A percentile compares a stretch with the other conserved stretches of the same genome.
These are phyloP conservation scores for Neolentinus lepideus DNA, from an alignment of 1,284 basidiomycete genomes.

Conservation along the genomic window DNA sequence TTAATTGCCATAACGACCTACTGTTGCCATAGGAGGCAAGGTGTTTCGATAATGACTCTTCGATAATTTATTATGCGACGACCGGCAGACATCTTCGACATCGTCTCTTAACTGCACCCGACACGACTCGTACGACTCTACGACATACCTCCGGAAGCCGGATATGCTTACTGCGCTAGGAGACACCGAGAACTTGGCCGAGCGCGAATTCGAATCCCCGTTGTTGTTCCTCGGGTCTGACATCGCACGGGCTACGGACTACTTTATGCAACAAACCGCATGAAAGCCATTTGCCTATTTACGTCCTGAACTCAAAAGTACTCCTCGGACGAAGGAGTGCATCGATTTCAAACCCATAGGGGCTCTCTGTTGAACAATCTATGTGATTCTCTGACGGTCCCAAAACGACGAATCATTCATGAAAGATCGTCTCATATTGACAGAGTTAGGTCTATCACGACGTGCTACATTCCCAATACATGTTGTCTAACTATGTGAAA, in stretches of 20 bases:
- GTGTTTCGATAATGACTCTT: background rate
- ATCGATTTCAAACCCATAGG: too few species aligned
- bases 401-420: too few species aligned
- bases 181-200: background rate
- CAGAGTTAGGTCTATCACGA: too few species aligned
- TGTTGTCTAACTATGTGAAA: too few species aligned
- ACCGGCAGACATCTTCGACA: background rate
- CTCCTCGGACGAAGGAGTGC: too few species aligned
- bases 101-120: background rate
- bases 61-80: background rate
- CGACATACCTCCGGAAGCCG: background rate
- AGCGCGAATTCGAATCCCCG: background rate
- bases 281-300: too few species aligned
- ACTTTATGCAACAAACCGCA: background rate
- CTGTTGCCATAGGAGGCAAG: background rate
- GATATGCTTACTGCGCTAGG: background rate
- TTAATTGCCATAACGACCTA: background rate
- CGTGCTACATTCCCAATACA: too few species aligned
- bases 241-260: background rate
- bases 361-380: too few species aligned
- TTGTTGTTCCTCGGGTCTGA: background rate
- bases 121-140: background rate
- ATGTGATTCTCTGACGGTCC: too few species aligned
- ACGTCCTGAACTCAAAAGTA: too few species aligned
- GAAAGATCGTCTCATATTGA: too few species aligned